These are phyloP conservation scores for Acacia acuminata DNA, from an alignment of 306 rosid species.

Conservation along the genomic window DNA sequence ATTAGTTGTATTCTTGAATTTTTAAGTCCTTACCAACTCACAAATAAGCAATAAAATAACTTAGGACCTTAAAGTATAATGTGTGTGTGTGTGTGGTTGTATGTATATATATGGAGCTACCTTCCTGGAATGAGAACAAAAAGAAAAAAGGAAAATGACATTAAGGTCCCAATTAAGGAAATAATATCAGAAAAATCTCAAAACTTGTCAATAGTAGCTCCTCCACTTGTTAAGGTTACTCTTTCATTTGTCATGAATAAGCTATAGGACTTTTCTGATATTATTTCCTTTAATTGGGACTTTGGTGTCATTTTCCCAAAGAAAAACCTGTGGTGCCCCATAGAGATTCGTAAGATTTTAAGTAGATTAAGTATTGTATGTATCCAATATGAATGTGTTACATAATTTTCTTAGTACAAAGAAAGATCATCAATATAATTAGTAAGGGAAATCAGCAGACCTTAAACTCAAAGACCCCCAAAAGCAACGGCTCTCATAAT, in stretches of 20 bases:
- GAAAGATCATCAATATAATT: neutral
- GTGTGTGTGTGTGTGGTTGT: neutral
- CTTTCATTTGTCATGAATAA: too few species aligned
- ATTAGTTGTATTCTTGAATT: constrained; percentile 13
- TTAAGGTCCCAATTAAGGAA: too few species aligned
- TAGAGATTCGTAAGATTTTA: neutral
- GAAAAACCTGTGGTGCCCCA: neutral
- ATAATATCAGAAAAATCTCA: too few species aligned
- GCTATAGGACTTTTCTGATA: too few species aligned
- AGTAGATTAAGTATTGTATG: neutral
- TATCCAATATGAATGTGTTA: neutral
- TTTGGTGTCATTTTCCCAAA: too few species aligned
- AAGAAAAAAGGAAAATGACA: neutral
- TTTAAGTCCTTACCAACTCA: neutral
- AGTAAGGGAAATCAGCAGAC: neutral
- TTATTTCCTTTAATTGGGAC: too few species aligned
- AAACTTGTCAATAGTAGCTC: too few species aligned
- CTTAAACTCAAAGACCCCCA: neutral
- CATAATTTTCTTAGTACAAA: neutral
- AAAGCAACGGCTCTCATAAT: neutral
- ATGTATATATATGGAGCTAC: neutral
- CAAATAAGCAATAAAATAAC: neutral
- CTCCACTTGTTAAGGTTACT: too few species aligned
- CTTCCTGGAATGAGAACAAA: neutral
- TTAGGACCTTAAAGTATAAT: neutral